Conservation (phyloP, 345 rosid genomes). For the Rubroshorea leprosula region DNA sequence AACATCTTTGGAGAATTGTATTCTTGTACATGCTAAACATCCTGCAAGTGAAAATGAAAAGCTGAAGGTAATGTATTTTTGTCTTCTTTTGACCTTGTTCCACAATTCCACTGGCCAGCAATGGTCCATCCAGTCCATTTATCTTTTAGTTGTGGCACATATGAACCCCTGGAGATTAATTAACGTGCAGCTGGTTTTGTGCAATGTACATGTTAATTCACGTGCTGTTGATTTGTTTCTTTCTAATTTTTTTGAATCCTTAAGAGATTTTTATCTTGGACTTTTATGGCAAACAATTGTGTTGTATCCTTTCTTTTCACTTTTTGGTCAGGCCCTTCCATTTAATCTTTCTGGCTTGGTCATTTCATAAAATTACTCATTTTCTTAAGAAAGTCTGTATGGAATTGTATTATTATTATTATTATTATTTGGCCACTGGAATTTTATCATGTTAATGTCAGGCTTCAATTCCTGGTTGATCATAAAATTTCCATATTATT, state of each 20-base stretch:
- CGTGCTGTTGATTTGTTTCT: background rate
- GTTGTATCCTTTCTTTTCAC: background rate
- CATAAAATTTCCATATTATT: too few relatives aligned
- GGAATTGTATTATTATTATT: constrained; percentile 3
- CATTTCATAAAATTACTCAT: background rate
- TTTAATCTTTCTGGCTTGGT: background rate
- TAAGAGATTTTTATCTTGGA: background rate
- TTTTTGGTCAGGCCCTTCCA: background rate
- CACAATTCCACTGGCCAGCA: background rate
- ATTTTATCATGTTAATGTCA: constrained; percentile 11
- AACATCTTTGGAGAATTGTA: constrained; percentile 55
- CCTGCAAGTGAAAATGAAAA: constrained; percentile 26
- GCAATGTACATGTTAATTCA: background rate
- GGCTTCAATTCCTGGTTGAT: background rate
- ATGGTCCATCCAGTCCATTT: background rate
- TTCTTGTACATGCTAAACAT: constrained; percentile 25
- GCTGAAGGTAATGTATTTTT: constrained; percentile 37
- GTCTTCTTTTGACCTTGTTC: constrained; percentile 4
- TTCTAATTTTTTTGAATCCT: background rate
- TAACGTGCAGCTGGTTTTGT: background rate
- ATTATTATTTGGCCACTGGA: too few relatives aligned
- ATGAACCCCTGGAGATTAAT: background rate
- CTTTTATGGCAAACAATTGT: background rate
- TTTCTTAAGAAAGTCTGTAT: background rate
- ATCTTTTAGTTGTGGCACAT: background rate